These are phyloP conservation scores for Austroboletus olivaceoglutinosus DNA, from an alignment of 1,284 basidiomycete species.

Conservation along the genomic window DNA sequence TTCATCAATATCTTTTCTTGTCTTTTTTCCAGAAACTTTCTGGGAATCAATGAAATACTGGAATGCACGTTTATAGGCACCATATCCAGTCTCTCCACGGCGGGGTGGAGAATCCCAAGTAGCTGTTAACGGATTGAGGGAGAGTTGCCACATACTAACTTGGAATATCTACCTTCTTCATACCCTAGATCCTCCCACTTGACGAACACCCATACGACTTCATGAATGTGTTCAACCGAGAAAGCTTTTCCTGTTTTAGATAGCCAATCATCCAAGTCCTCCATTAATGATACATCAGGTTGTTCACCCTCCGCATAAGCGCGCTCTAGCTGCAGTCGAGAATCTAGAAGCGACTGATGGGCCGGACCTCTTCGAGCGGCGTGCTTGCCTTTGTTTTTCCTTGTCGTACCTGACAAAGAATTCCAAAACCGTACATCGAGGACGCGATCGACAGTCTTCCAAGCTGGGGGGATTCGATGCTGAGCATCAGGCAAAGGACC, in stretches of 20 bases:
- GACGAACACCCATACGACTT: conserved; percentile 75
- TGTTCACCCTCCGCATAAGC: conserved; percentile 58
- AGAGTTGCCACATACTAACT: not conserved
- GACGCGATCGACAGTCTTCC: conserved; percentile 80
- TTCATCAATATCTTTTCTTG: conserved; percentile 36
- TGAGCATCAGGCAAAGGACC: conserved; percentile 59
- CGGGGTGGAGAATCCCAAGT: conserved; percentile 87
- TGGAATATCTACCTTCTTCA: conserved; percentile 66
- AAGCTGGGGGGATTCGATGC: conserved; percentile 63
- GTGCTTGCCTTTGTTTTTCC: conserved; percentile 25
- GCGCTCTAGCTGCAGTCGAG: conserved; percentile 37
- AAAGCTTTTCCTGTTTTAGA: conserved; percentile 44
- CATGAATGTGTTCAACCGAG: conserved; percentile 50
- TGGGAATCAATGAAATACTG: conserved; percentile 62
- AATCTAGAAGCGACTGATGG: conserved; percentile 24
- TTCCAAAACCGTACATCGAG: conserved; percentile 71
- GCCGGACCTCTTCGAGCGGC: conserved; percentile 34
- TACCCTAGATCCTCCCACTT: conserved; percentile 93
- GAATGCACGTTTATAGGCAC: conserved; percentile 67
- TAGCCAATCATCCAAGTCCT: conserved; percentile 64
- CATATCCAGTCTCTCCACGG: conserved; percentile 53
- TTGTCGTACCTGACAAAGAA: conserved; percentile 6
- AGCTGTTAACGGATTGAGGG: conserved; percentile 44
- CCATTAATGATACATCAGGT: conserved; percentile 48
- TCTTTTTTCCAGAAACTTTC: conserved; percentile 57